Evolutionary conservation across 768 basidiomycete species (phyloP), one percentile per base, ranked within the genome.

Genomic region (Pleurotus citrinopileatus): DNA sequence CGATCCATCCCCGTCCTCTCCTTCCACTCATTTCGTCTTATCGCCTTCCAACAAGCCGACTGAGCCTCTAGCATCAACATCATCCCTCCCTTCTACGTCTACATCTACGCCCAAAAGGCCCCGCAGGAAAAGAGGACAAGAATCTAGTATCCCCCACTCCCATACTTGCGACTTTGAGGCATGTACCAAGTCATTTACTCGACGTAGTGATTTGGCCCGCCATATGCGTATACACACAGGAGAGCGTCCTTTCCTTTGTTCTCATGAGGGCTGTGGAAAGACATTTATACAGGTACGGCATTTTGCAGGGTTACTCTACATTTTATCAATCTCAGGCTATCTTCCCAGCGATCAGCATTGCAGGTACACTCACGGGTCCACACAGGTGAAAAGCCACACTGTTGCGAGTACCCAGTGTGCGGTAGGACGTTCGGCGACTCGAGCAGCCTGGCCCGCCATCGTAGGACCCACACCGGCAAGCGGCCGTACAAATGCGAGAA

Each of bases 221-320:
- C 92, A 95, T 65, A 89, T 84, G 76, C 83, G 91, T 40, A 94
- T 94, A 73, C 92, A 95, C 62, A 94, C 92, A 0, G 92, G 92
- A 15, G 92, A 94, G 67, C 79, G 92, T 48, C 92, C 92, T 2
- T 94, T 89, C 67, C 73, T 84, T 10, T 94, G 91, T 60, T 73
- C 76, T 28, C 77, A 89, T 60, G 62, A 70, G 25, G 85, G 84
- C 25, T 94, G 92, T 55, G 89, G 90, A 48, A 95, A 94, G 75
- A 89, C 89, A 2, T 95, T 95, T 62, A 94, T 95, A 61, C 92
- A 95, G 82, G 92, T 91, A 67, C 52, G 68, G 51, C 43, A 32
- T 28, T 32, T 36, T 52, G 43, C 5, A 34, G 42, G 23, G 43
- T 43, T 22, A 15, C 53, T 25, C 15, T 27, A 37, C 28, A n/a